Evolutionary conservation across 306 rosid species (phyloP).

Genomic region (Sphenostylis stenocarpa): DNA sequence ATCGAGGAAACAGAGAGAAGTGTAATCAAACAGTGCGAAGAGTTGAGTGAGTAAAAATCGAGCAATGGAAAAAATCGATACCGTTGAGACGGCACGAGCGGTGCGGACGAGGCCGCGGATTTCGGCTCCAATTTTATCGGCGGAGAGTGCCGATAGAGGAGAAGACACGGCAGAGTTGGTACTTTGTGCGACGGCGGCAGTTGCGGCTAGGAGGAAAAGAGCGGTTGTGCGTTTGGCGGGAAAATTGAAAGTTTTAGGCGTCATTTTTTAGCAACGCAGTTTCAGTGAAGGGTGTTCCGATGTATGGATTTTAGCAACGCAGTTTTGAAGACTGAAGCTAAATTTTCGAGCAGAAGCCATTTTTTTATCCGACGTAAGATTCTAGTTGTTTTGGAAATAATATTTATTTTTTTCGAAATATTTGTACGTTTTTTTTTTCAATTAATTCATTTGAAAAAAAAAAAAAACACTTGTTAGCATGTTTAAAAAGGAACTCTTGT

Average conservation of each 20-base stretch:
- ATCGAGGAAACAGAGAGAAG: not conserved
- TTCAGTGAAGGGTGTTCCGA: not conserved
- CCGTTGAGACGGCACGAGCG: conserved; percentile 71
- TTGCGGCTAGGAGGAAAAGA: conserved; percentile 41
- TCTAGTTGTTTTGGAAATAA: not conserved
- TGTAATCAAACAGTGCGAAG: not conserved
- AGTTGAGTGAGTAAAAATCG: not conserved
- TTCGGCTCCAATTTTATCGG: conserved; percentile 33
- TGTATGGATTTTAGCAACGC: not conserved
- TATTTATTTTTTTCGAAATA: too few species aligned
- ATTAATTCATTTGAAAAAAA: too few species aligned
- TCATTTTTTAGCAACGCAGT: conserved; percentile 27
- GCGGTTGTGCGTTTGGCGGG: conserved; percentile 50
- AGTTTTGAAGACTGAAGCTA: not conserved
- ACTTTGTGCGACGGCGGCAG: conserved; percentile 23
- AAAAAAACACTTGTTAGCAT: too few species aligned
- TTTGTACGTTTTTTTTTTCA: too few species aligned
- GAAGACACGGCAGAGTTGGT: conserved; percentile 28
- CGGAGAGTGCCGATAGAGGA: conserved; percentile 4
- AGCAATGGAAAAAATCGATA: conserved; percentile 33
- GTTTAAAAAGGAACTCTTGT: too few species aligned
- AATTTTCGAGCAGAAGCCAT: not conserved
- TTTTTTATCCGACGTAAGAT: not conserved
- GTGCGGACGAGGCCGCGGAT: conserved; percentile 69
- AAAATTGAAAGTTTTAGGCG: conserved; percentile 39